Evolutionary conservation across 2,329 filamentous ascomycete genomes (phyloP).

Genomic region (Pseudocercospora musae): DNA sequence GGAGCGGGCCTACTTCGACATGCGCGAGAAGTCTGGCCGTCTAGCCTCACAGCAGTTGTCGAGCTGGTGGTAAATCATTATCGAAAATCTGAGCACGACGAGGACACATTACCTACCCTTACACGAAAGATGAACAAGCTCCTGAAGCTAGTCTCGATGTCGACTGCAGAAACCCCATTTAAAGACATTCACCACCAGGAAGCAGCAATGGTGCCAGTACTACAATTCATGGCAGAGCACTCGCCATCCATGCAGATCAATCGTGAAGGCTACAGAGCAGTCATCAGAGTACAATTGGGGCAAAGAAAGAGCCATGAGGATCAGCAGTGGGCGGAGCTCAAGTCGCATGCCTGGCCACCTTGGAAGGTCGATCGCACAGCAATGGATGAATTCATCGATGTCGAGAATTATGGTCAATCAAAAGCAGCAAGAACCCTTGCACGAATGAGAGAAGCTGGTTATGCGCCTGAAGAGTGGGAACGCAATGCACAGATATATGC

Average conservation of each 20-base stretch:
- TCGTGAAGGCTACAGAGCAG: conserved; percentile 55
- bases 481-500: conserved; percentile 52
- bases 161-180: conserved; percentile 50
- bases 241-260: conserved; percentile 55
- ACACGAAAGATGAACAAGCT: conserved; percentile 27
- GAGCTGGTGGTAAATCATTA: conserved; percentile 20
- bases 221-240: conserved; percentile 56
- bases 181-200: conserved; percentile 50
- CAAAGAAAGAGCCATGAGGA: conserved; percentile 56
- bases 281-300: conserved; percentile 56
- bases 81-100: not conserved
- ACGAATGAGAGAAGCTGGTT: conserved; percentile 60
- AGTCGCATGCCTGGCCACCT: conserved; percentile 61
- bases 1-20: conserved; percentile 50
- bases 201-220: conserved; percentile 55
- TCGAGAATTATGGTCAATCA: conserved; percentile 55
- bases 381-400: conserved; percentile 57
- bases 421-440: conserved; percentile 54
- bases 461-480: conserved; percentile 52
- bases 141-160: conserved; percentile 32
- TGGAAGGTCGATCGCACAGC: conserved; percentile 62
- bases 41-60: conserved; percentile 35
- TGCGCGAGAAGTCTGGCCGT: conserved; percentile 50
- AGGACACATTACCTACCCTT: not conserved
- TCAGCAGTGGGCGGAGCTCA: conserved; percentile 56